These are phyloP conservation scores for Raffaelea albimanens DNA, from an alignment of 2,329 filamentous ascomycete genomes.

Conservation along the genomic window DNA sequence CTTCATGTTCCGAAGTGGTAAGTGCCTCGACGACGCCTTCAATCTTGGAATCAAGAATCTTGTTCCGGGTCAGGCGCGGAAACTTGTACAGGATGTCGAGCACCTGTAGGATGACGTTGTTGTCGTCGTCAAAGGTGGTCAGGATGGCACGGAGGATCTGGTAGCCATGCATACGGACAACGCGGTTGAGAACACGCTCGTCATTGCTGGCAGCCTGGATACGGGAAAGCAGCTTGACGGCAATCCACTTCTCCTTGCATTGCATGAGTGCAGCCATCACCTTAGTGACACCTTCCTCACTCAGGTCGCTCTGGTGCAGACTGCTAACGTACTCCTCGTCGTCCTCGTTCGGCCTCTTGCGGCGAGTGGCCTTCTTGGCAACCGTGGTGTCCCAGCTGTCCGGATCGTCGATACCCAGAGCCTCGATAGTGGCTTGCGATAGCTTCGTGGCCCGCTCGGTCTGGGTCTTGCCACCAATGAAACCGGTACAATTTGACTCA, in stretches of 20 bases:
- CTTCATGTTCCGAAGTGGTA: constrained; percentile 57
- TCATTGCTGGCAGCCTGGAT: constrained; percentile 74
- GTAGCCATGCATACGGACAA: constrained; percentile 95
- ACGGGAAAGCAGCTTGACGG: constrained; percentile 82
- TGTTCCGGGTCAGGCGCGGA: constrained; percentile 87
- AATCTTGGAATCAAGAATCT: constrained; percentile 93
- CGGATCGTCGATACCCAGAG: constrained; percentile 85
- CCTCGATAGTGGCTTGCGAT: constrained; percentile 81
- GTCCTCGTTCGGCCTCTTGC: constrained; percentile 84
- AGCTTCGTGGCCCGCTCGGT: constrained; percentile 92
- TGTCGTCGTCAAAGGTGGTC: constrained; percentile 76
- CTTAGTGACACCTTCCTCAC: constrained; percentile 78
- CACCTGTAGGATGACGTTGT: constrained; percentile 81
- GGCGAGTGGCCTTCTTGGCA: constrained; percentile 71
- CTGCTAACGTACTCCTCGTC: constrained; percentile 95
- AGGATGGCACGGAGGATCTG: constrained; percentile 85
- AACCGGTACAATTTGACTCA: constrained; percentile 89
- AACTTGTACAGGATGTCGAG: constrained; percentile 83
- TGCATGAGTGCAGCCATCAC: constrained; percentile 96
- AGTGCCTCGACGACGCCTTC: constrained; percentile 69
- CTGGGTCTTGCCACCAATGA: constrained; percentile 95
- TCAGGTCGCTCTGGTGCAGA: constrained; percentile 67
- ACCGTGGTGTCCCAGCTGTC: constrained; percentile 89
- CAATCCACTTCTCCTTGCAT: constrained; percentile 99
- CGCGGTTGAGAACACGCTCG: constrained; percentile 75